Base-by-base conservation (phyloP, 2,329 filamentous ascomycete species). In the Dryadomyces quercivorus region DNA sequence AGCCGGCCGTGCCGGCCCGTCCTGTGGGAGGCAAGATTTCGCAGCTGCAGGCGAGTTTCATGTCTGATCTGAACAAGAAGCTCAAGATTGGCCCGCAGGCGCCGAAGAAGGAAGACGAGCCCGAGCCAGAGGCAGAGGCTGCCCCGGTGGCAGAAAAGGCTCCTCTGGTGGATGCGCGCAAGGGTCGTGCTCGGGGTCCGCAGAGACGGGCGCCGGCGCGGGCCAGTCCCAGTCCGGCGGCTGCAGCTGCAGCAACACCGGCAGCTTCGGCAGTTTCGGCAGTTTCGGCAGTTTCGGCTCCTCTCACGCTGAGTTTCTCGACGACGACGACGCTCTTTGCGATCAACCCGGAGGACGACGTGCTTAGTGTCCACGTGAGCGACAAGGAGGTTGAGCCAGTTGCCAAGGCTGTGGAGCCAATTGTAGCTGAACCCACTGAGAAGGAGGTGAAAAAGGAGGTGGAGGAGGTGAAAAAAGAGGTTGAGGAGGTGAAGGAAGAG, bases 31-130 rank as follows among this genome's bases (percentile, higher is more conserved):
- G 82, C 62, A 97, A 97, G 73, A 94, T 98, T 66, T 89, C 91
- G 16, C 86, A 88, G 22, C 73, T 98, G 36, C 90, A 95, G 69
- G 88, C 88, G 42, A 89, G 88, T 3, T 97, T 98, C 68, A 82
- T 98, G 77, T 90, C 84, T 47, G 92, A 97, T 64, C 73, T 98
- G 45, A 95, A 97, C 69, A 91, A 89, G 62, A 86, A 90, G 50
- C 75, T 98, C 31, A 85, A 89, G 64, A 72, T 95, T 40, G 93
- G 93, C 1, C 92, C 91, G n/a, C 84, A 88, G 61, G 81, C 77
- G 10, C 80, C 83, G 1, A 85, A 87, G 72, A 85, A 87, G 63
- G 85, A 91, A 59, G 72, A 76, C 44, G 66, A 71, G 10, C 71
- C 74, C 15, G 75, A 82, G 52, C 16, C 52, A 1, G 76, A 81